Base-by-base conservation (phyloP, 768 basidiomycete genomes). In the Mycena venus region DNA sequence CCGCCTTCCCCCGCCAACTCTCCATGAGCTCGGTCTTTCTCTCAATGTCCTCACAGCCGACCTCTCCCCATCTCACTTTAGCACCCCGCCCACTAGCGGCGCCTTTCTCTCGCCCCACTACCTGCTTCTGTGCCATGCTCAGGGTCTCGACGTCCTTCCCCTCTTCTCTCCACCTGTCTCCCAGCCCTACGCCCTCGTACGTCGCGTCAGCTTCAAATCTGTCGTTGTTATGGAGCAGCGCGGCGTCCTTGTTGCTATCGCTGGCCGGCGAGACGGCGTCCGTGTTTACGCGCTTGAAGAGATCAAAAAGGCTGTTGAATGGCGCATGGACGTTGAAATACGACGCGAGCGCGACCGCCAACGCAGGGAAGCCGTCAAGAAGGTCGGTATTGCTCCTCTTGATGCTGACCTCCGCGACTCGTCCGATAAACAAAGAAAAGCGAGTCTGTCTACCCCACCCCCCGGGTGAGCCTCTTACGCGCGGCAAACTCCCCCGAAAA, bases 191-290 rank as follows among this genome's bases (percentile, higher is more conserved):
- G 92, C 95, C 12, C 88, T 96, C 31, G 92, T 96, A 27, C 91
- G 95, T 25, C 89, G 95, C 67, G 94, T 95, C 63, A 88, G 89
- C 40, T 96, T 96, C 83, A 96, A 95, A 80, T 91, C 90, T 68
- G 92, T 96, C n/a, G 94, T 96, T 0, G 93, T 96, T 17, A 96
- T 96, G 95, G 95, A 96, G 78, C 94, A 96, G 79, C 93, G 95
- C 34, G 95, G 95, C 9, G 95, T 96, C 0, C 85, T 96, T n/a
- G 95, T 96, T 11, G 95, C 95, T 15, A 95, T 96, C 74, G 96
- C 96, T 19, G 95, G 95, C 11, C 86, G 95, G 74, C 86, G 95
- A 77, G 95, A 96, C 75, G 95, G 95, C 4, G 95, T 96, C 53
- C 90, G 95, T 40, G 95, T 96, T 21, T 96, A 96, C 81, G 95